Percentiles rank a stretch among this genome's conserved stretches.
These are phyloP conservation scores for Boletus vinaceobasis DNA, from an alignment of 768 basidiomycete genomes.

Conservation along the genomic window DNA sequence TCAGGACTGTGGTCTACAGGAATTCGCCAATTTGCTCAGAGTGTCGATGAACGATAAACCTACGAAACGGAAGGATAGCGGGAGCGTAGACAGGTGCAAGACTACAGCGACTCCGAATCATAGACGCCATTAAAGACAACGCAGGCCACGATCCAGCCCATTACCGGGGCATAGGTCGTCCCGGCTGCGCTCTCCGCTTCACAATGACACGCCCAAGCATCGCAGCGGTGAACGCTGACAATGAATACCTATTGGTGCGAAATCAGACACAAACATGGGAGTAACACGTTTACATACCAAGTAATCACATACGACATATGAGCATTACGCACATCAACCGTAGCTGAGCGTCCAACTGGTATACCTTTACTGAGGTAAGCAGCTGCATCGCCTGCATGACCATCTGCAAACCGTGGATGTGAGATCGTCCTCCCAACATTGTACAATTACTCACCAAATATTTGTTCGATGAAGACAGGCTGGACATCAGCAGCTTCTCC, in stretches of 20 bases:
- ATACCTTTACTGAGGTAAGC: slow-evolving; percentile 61
- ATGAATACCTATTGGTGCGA: slow-evolving; percentile 65
- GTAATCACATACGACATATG: slow-evolving; percentile 95
- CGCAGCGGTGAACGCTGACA: slow-evolving; percentile 77
- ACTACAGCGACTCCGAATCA: slow-evolving; percentile 1
- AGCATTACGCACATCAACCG: slow-evolving; percentile 86
- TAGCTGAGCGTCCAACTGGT: slow-evolving; percentile 80
- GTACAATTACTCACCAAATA: slow-evolving; percentile 64
- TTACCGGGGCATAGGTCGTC: slow-evolving; percentile 57
- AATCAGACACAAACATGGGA: slow-evolving; percentile 10
- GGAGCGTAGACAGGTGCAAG: background rate
- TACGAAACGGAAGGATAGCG: background rate
- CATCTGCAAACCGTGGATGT: slow-evolving; percentile 50
- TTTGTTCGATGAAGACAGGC: slow-evolving; percentile 86
- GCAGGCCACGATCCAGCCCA: background rate
- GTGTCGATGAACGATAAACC: background rate
- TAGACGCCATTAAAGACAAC: background rate
- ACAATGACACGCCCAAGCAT: slow-evolving; percentile 75
- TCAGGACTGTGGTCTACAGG: background rate
- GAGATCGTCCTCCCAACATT: background rate
- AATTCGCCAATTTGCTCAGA: background rate
- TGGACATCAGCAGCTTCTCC: slow-evolving; percentile 72
- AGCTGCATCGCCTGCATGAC: slow-evolving; percentile 73
- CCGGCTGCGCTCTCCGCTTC: slow-evolving; percentile 48
- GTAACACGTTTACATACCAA: slow-evolving; percentile 54